A percentile compares a stretch with the other conserved stretches of the same genome.
Conservation (phyloP, 73 alveolate species). For the Tetrahymena malaccensis region DNA sequence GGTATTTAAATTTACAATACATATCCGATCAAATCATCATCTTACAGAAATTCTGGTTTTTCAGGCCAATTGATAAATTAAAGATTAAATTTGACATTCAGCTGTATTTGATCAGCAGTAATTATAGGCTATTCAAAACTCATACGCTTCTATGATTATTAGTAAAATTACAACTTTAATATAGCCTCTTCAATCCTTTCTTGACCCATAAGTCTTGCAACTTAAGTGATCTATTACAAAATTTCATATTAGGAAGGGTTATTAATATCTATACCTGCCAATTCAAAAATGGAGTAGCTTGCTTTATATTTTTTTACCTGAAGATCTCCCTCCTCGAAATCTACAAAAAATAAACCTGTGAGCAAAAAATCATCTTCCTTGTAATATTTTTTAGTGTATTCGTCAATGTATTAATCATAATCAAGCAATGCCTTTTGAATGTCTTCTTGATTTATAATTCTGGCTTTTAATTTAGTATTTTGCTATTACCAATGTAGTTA, state of each 20-base stretch:
- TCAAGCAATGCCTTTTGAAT: neutral
- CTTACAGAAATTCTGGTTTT: neutral
- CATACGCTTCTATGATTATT: too few species aligned
- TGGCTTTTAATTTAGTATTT: too few species aligned
- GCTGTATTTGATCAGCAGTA: neutral
- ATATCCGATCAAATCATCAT: neutral
- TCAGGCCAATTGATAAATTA: neutral
- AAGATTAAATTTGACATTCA: neutral
- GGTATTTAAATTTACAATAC: neutral
- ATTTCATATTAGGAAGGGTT: too few species aligned
- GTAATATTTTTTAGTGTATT: too few species aligned
- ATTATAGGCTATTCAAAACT: neutral
- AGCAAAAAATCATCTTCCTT: neutral
- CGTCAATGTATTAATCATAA: neutral
- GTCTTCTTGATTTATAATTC: too few species aligned
- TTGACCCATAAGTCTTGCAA: neutral
- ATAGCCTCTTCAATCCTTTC: neutral
- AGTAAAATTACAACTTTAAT: too few species aligned
- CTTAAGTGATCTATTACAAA: too few species aligned
- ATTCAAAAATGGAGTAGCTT: neutral
- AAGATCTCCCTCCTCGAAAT: neutral
- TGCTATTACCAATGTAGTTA: too few species aligned
- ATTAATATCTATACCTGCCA: too few species aligned
- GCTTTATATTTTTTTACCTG: too few species aligned
- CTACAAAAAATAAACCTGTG: neutral